Evolutionary conservation across 2,329 filamentous ascomycete species (phyloP).

Genomic region (Ceratocystis alfenasii): DNA sequence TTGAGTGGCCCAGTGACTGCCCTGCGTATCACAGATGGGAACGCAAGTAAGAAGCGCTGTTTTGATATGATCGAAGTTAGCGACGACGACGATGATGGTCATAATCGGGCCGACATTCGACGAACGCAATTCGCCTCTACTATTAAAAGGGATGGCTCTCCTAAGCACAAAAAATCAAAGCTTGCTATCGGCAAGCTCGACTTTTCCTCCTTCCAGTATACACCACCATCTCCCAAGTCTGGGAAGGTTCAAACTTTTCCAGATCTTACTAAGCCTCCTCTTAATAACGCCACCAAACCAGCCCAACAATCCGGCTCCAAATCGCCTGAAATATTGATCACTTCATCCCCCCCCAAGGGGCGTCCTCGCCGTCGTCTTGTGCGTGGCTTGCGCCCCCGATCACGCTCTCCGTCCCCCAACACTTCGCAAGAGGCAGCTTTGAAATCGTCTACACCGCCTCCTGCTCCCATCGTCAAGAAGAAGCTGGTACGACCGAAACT

Average conservation of each 20-base stretch:
- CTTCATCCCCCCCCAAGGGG: background rate
- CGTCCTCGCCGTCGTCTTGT: conserved; percentile 21
- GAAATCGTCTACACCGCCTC: conserved; percentile 4
- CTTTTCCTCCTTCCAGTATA: conserved; percentile 19
- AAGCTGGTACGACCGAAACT: conserved; percentile 15
- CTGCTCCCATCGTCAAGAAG: conserved; percentile 2
- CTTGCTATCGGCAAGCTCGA: conserved; percentile 14
- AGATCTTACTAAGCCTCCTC: background rate
- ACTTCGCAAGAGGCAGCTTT: background rate
- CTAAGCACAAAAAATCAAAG: conserved; percentile 14
- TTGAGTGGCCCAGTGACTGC: background rate
- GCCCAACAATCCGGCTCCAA: background rate
- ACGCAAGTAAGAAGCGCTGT: conserved; percentile 19
- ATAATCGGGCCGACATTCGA: conserved; percentile 48
- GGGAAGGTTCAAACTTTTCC: conserved; percentile 9
- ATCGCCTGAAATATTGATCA: background rate
- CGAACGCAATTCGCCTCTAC: conserved; percentile 41
- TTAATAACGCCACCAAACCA: background rate
- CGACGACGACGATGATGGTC: conserved; percentile 44
- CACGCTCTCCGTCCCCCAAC: conserved; percentile 20
- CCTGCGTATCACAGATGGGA: conserved; percentile 1
- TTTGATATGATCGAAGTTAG: conserved; percentile 29
- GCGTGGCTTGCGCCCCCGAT: conserved; percentile 23
- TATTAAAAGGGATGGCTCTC: background rate
- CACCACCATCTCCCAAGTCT: conserved; percentile 18